Base-by-base conservation (phyloP, 1,139 yeast species). In the Suhomyces taliae region DNA sequence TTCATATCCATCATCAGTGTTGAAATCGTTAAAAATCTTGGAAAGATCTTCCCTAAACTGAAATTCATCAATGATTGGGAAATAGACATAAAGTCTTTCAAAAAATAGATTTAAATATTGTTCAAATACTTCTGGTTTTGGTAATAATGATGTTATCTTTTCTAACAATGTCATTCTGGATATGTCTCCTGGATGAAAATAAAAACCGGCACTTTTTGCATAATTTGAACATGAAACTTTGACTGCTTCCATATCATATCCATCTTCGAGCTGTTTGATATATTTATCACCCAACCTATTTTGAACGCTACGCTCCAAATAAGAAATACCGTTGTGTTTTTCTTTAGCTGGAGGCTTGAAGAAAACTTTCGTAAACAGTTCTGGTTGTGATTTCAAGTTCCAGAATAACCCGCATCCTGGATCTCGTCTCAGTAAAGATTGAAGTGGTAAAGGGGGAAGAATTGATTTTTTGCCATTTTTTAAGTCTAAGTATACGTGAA, bases 381-480 rank as follows among this genome's bases (percentile, higher is more conserved):
- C 51, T 12, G 41, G 36, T 26, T 41, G 42, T 11, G 46, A 46
- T n/a, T 43, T 44, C 36, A 44, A 44, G 34, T 51, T 49, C 52
- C 57, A 58, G 10, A 59, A 47, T 9, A 57, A 39, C 14, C 48
- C 39, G 3, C 53, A 50, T 3, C 63, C 62, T 3, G 57, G 52
- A 14, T 61, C 64, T 38, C 59, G 42, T 36, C 57, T 50, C 59
- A 59, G 56, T 19, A 59, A 44, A 8, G 45, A 41, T 32, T 54
- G 36, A 27, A 57, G 52, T 2, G 56, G 56, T 8, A 42, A 56
- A 27, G 51, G 58, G 33, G 47, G 53, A 26, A 41, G 38, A 27
- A 43, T 37, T 6, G 51, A 43, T 34, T 41, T 45, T 8, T 46
- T 45, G 4, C 24, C 26, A 26, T 43, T 43, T 6, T 33, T 19